These are phyloP conservation scores for Wickerhamiella spandovensis DNA, from an alignment of 805 yeast genomes.

Conservation along the genomic window DNA sequence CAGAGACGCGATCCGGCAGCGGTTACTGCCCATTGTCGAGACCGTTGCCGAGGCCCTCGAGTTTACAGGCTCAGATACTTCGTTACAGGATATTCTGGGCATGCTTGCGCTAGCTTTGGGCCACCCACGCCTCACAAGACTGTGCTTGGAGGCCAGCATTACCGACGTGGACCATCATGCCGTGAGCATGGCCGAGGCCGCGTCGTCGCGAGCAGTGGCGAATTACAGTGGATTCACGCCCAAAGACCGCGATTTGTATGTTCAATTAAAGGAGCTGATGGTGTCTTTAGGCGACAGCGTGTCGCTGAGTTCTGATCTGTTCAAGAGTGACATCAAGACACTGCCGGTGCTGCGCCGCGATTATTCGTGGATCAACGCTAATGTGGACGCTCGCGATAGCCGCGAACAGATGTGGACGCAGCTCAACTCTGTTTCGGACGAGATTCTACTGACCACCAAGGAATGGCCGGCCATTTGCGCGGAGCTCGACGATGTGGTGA, in stretches of 20 bases:
- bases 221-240: constrained; percentile 11
- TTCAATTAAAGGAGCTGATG: constrained; percentile 8
- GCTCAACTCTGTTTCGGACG: background rate
- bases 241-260: constrained; percentile 6
- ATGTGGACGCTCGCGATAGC: background rate
- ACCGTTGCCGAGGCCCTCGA: constrained; percentile 5
- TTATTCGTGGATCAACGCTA: background rate
- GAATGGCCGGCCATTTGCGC: constrained; percentile 4
- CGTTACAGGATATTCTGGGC: constrained; percentile 3
- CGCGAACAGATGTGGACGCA: background rate
- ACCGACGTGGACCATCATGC: constrained; percentile 11
- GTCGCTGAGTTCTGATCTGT: background rate
- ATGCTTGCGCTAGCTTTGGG: constrained; percentile 7
- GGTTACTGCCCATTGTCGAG: background rate
- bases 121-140: constrained; percentile 10
- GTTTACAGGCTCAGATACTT: constrained; percentile 3
- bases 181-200: constrained; percentile 8
- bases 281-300: background rate
- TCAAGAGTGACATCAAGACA: too few relatives aligned
- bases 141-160: constrained; percentile 14
- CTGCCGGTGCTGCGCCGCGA: background rate
- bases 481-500: constrained; percentile 3
- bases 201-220: background rate
- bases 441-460: background rate
- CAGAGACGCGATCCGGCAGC: background rate